Evolutionary conservation across 768 basidiomycete species (phyloP), one percentile per base, ranked within the genome.

Genomic region (Suillus alpinus): DNA sequence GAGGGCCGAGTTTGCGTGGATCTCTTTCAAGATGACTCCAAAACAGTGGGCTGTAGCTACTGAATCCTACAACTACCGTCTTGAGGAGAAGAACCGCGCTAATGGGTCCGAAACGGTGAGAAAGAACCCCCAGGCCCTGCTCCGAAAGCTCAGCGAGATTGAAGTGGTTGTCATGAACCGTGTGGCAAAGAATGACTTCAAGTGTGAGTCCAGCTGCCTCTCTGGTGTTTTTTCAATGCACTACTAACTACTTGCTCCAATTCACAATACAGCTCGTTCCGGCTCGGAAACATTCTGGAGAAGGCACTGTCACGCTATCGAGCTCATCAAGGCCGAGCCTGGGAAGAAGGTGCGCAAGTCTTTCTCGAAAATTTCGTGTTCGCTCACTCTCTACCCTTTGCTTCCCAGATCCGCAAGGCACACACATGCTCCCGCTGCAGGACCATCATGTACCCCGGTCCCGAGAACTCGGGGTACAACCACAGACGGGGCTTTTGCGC

Each of bases 1-100:
- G 58, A 62, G 66, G 7, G 52, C 41, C 1, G 60, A 68, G 23
- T 56, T 62, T 37, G 23, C 47, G 16, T 66, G 68, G 64, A 55
- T 59, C 16, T 65, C 68, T 13, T 65, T 61, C 51, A 57, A 62
- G 29, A 69, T 68, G 66, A 66, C 57, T 1, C 61, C 69, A 6
- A 49, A 37, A 31, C 56, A 61, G 37, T 65, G 66, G 66, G 62
- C 59, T 32, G 26, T 12, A n/a, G 66, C 59, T 23, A 63, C 65
- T 1, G 39, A 59, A 29, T 32, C n/a, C 32, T 65, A 65, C 55
- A 67, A 65, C 34, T n/a, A 13, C 18, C 52, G 29, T 9, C 64
- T 65, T 0, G 18, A 43, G 20, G 47, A 53, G 26, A 49, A 32
- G 51, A 51, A 20, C n/a, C 12, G 4, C 2, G n/a, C 50, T 5